phyloP scores from a whole-genome alignment of 192 early-diverging fungal species.

The Jimgerdemannia flammicorona region DNA sequence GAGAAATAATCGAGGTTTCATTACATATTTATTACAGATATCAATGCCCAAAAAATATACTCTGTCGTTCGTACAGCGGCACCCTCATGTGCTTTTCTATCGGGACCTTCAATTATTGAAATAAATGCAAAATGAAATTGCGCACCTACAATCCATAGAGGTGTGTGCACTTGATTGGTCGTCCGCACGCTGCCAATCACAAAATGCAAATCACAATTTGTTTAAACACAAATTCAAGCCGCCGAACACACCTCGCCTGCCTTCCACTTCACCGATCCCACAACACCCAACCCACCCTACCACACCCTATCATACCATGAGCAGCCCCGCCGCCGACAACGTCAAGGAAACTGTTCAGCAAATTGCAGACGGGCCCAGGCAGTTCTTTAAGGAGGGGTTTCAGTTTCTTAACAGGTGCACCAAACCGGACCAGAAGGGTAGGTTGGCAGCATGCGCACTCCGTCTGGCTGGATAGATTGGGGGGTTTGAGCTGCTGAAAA shows the following conservation, averaged over 20 bases:
- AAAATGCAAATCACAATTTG: not conserved
- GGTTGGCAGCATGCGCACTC: not conserved
- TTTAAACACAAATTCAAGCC: no score
- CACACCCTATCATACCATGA: not conserved
- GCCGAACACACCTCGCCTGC: no score
- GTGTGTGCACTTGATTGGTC: not conserved
- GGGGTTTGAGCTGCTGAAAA: not conserved
- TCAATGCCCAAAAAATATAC: no score
- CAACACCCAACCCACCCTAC: not conserved
- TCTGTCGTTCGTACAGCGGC: no score
- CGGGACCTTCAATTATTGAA: no score
- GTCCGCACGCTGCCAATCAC: not conserved
- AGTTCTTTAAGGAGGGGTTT: slow-evolving; percentile 89
- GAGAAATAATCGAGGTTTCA: no score
- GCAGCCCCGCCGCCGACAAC: slow-evolving; percentile 25
- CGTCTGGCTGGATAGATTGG: not conserved
- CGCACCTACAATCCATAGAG: not conserved
- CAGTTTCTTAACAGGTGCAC: slow-evolving; percentile 94
- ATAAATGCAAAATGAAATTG: no score
- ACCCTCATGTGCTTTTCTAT: no score
- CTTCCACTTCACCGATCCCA: not conserved
- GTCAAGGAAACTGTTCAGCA: slow-evolving; percentile 52
- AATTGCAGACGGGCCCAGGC: slow-evolving; percentile 82
- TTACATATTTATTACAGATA: no score
- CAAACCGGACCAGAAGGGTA: slow-evolving; percentile 94